A percentile compares a stretch with the other conserved stretches of the same genome.
Evolutionary conservation across 768 basidiomycete species (phyloP).

Genomic region (Galerina marginata): DNA sequence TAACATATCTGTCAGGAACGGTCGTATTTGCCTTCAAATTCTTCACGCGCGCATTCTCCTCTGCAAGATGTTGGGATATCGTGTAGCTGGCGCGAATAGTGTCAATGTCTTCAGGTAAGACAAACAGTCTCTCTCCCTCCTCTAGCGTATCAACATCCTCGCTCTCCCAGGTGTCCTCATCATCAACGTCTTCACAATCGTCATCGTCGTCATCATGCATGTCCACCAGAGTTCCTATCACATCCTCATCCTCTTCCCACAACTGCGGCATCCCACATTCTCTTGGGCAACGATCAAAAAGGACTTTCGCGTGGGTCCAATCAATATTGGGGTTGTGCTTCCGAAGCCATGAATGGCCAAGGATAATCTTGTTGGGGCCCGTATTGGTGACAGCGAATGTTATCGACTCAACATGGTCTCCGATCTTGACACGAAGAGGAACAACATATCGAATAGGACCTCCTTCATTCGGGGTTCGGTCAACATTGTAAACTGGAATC

Average conservation of each 20-base stretch:
- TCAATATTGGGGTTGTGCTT: constrained; percentile 27
- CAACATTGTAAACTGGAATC: constrained; percentile 27
- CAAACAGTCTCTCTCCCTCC: constrained; percentile 7
- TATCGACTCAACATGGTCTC: constrained; percentile 23
- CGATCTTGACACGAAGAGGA: constrained; percentile 19
- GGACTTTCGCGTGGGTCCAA: constrained; percentile 11
- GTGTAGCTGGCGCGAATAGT: not conserved
- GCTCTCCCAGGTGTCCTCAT: not conserved
- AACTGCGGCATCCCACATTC: not conserved
- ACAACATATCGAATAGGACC: constrained; percentile 25
- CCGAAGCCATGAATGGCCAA: constrained; percentile 27
- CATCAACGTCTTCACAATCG: not conserved
- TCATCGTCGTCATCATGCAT: not conserved
- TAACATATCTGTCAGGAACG: constrained; percentile 8
- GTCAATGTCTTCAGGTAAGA: constrained; percentile 1
- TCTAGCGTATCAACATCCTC: constrained; percentile 4
- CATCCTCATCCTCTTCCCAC: not conserved
- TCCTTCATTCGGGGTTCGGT: constrained; percentile 20
- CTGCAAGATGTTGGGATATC: not conserved
- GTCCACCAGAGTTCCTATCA: too few relatives aligned
- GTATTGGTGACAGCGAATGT: constrained; percentile 25
- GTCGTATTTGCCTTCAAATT: not conserved
- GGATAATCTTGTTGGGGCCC: constrained; percentile 18
- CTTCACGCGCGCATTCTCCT: not conserved
- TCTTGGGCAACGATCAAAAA: constrained; percentile 11